phyloP scores from a whole-genome alignment of 352 stramenopile species.

The Phytopythium kandeliae region DNA sequence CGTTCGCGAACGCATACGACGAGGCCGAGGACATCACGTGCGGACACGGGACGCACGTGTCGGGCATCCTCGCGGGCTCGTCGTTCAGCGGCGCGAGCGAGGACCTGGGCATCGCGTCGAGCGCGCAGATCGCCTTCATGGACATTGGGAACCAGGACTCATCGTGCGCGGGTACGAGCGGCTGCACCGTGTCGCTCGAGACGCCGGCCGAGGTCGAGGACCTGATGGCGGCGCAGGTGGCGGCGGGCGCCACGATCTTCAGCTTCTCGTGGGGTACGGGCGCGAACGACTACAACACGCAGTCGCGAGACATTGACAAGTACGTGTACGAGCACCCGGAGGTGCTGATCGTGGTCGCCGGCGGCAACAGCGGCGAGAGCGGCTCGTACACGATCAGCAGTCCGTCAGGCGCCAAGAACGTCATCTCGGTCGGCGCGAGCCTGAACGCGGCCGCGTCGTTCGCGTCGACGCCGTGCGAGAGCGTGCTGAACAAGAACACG shows the following conservation, averaged over 20 bases:
- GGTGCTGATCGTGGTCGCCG: slow-evolving; percentile 81
- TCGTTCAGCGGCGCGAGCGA: slow-evolving; percentile 49
- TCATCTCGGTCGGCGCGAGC: slow-evolving; percentile 76
- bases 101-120: slow-evolving; percentile 67
- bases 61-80: slow-evolving; percentile 70
- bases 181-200: slow-evolving; percentile 49
- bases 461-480: slow-evolving; percentile 28
- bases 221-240: slow-evolving; percentile 62
- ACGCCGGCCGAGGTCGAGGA: slow-evolving; percentile 58
- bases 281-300: slow-evolving; percentile 68
- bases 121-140: slow-evolving; percentile 86
- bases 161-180: slow-evolving; percentile 33
- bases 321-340: slow-evolving; percentile 86
- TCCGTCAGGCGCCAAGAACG: slow-evolving; percentile 78
- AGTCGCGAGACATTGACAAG: slow-evolving; percentile 69
- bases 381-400: slow-evolving; percentile 64
- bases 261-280: slow-evolving; percentile 81
- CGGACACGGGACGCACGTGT: slow-evolving; percentile 87
- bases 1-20: slow-evolving; percentile 56
- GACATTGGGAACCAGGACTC: slow-evolving; percentile 71
- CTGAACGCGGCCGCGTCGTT: slow-evolving; percentile 62
- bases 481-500: slow-evolving; percentile 64
- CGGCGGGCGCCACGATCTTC: slow-evolving; percentile 72
- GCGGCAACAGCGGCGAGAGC: slow-evolving; percentile 85
- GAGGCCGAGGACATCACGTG: slow-evolving; percentile 61